A percentile compares a stretch with the other conserved stretches of the same genome.
These are phyloP conservation scores for Phytophthora pisi DNA, from an alignment of 352 stramenopile genomes.

Conservation along the genomic window DNA sequence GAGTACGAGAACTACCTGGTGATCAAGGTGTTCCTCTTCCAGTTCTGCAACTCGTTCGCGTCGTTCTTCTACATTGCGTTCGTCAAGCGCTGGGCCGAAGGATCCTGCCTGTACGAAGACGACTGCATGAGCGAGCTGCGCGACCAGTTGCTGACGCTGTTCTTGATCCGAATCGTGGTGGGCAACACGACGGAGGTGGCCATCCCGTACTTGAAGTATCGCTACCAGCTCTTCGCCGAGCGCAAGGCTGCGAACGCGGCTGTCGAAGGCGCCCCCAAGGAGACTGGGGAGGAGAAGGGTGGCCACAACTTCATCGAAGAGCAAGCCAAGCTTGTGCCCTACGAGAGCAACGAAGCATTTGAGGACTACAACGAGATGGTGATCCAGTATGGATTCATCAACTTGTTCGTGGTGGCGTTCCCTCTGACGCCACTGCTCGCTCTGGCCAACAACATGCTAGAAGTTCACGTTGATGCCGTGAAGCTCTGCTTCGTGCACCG, in stretches of 20 bases:
- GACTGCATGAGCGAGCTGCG: slow-evolving; percentile 90
- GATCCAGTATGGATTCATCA: slow-evolving; percentile 96
- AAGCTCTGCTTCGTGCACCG: slow-evolving; percentile 85
- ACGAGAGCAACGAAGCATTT: slow-evolving; percentile 84
- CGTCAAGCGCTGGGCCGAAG: slow-evolving; percentile 53
- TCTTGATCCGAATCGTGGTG: slow-evolving; percentile 93
- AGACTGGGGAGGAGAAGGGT: slow-evolving; percentile 33
- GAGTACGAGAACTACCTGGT: slow-evolving; percentile 94
- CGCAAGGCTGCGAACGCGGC: slow-evolving; percentile 23
- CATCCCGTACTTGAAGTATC: slow-evolving; percentile 86
- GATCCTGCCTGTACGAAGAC: slow-evolving; percentile 83
- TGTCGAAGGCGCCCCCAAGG: not conserved
- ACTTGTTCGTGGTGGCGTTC: slow-evolving; percentile 94
- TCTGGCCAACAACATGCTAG: slow-evolving; percentile 90
- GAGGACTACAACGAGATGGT: slow-evolving; percentile 93
- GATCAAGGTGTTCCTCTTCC: slow-evolving; percentile 98
- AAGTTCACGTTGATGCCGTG: slow-evolving; percentile 89
- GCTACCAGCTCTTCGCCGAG: slow-evolving; percentile 65
- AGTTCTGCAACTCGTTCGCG: slow-evolving; percentile 98
- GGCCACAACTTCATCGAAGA: slow-evolving; percentile 87
- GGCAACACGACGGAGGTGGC: slow-evolving; percentile 91
- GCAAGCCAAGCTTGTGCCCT: slow-evolving; percentile 79
- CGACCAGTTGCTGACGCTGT: slow-evolving; percentile 91
- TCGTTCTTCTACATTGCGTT: slow-evolving; percentile 96
- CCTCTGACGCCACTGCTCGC: slow-evolving; percentile 92